Percentiles rank a stretch among this genome's conserved stretches.
phyloP scores from a whole-genome alignment of 2,329 filamentous ascomycete species.

The Meredithiella fracta region DNA sequence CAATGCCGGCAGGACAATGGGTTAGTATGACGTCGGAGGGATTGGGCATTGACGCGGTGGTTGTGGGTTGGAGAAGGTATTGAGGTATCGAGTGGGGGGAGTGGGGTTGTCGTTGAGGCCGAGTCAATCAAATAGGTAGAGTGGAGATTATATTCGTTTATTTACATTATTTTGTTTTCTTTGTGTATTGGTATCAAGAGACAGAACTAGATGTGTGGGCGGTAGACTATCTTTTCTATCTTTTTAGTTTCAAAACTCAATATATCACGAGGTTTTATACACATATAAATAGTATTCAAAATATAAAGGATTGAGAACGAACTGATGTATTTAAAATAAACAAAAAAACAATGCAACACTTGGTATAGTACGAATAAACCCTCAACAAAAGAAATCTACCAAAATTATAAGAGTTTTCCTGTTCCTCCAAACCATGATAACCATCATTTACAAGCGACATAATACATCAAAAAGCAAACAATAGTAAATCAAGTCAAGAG shows the following conservation, averaged over 20 bases:
- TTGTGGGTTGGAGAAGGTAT: neutral
- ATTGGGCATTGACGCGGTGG: neutral
- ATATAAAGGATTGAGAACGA: too few species aligned
- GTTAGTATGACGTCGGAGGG: neutral
- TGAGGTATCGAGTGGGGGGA: neutral
- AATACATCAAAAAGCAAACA: neutral
- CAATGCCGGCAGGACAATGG: neutral
- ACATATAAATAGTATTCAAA: too few species aligned
- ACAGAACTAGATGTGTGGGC: too few species aligned
- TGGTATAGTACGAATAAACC: constrained; percentile 14
- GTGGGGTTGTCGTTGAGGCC: neutral
- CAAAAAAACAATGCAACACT: constrained; percentile 16
- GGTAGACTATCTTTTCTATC: too few species aligned
- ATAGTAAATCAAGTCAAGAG: constrained; percentile 5
- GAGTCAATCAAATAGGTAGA: neutral
- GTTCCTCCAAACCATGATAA: neutral
- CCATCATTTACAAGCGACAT: neutral
- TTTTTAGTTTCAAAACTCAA: too few species aligned
- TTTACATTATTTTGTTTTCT: neutral
- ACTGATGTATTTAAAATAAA: too few species aligned
- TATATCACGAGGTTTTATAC: too few species aligned
- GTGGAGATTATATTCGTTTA: neutral
- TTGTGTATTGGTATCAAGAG: neutral
- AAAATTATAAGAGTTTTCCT: neutral
- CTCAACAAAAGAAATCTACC: neutral